Evolutionary conservation across 1,139 yeast species (phyloP), one percentile per base, ranked within the genome.

Genomic region (Hansenula sp.): DNA sequence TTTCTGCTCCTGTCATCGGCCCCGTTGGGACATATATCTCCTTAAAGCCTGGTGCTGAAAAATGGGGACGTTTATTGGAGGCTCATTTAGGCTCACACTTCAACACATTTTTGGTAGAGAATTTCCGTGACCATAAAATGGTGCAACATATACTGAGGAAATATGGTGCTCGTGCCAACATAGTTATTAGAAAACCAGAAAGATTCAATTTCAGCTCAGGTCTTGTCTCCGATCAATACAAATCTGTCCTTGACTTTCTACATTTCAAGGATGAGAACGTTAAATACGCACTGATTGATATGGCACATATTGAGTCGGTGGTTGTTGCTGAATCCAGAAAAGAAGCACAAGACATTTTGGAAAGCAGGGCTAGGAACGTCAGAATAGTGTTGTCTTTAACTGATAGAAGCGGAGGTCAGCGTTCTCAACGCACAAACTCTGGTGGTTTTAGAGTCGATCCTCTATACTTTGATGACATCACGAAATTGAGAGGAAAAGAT

Each of bases 21-120:
- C 99, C 99, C 0, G 48, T 91, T 1, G 98, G 97, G 0, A 55
- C 71, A 9, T 68, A 68, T 47, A 70, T 90, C 3, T 70, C 76
- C 10, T 68, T 93, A 15, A 85, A 79, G 52, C 60, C 65, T 2
- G 79, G 74, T 17, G 77, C 66, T 51, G 66, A 71, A n/a, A 62
- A 71, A 35, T 91, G 91, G 91, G 67, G 75, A 8, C 74, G 74
- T 17, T 61, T 86, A 4, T 61, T 93, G 13, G 94, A 88, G 54
- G 62, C 77, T 0, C 60, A 70, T 15, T 52, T 82, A 34, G 70
- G 71, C 3, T 65, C 69, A 15, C 63, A 78, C 0, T 62, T 88
- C 16, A 79, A 74, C 38, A 71, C 90, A 0, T 90, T 88, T 61
- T 70, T 87, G 32, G 96, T 88, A 1, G 70, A 75, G 35, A 77